Percentiles rank a stretch among this genome's conserved stretches.
phyloP scores from a whole-genome alignment of 192 early-diverging fungal species.

The Rhizophagus prolifer region DNA sequence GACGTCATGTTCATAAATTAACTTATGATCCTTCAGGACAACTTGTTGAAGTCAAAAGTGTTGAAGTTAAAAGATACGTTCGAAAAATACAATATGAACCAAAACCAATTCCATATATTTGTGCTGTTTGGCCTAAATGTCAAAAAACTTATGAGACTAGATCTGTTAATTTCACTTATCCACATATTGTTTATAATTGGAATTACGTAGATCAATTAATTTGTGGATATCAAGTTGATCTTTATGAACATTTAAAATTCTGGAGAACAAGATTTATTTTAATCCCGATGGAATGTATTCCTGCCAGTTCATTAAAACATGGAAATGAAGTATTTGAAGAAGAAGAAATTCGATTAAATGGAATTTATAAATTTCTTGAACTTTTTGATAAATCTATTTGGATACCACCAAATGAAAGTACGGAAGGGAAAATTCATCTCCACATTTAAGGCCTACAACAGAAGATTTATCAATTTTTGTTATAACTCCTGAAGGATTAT shows the following conservation, averaged over 20 bases:
- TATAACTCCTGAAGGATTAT: conserved; percentile 23
- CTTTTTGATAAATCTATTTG: conserved; percentile 67
- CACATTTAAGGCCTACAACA: conserved; percentile 39
- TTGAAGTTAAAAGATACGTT: conserved; percentile 87
- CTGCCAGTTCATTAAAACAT: conserved; percentile 44
- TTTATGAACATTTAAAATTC: conserved; percentile 77
- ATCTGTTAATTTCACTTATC: conserved; percentile 70
- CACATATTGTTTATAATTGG: conserved; percentile 85
- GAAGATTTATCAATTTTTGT: conserved; percentile 44
- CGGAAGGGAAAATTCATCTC: conserved; percentile 39
- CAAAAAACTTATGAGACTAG: conserved; percentile 57
- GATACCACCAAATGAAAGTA: conserved; percentile 42
- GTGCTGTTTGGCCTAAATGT: conserved; percentile 84
- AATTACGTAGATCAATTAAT: conserved; percentile 91
- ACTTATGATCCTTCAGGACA: conserved; percentile 66
- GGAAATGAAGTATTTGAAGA: conserved; percentile 71
- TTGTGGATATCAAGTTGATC: conserved; percentile 80
- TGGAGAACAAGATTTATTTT: conserved; percentile 90
- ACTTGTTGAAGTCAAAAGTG: conserved; percentile 72
- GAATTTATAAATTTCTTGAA: conserved; percentile 87
- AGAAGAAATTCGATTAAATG: conserved; percentile 83
- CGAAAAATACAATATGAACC: conserved; percentile 62
- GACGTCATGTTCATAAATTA: conserved; percentile 86
- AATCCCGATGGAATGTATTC: conserved; percentile 74
- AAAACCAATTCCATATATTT: conserved; percentile 65